A percentile compares a stretch with the other conserved stretches of the same genome.
Conservation (phyloP, 106 monocot species). For the Phalaenopsis aphrodite region DNA sequence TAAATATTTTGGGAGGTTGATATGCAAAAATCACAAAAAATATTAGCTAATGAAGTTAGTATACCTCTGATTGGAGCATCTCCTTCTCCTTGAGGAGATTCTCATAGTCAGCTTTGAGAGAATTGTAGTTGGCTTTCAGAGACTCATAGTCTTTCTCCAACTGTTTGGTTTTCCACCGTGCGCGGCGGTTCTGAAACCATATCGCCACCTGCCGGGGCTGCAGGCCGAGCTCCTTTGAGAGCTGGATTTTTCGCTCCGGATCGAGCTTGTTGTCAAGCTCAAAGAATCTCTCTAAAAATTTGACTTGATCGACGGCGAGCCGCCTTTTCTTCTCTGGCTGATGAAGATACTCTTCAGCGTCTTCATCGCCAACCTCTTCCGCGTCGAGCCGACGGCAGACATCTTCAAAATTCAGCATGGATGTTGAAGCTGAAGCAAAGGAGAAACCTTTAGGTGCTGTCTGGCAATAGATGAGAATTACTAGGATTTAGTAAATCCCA, state of each 20-base stretch:
- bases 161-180: constrained; percentile 71
- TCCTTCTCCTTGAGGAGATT: constrained; percentile 43
- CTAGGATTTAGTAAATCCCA: no score
- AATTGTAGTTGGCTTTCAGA: constrained; percentile 33
- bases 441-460: not conserved
- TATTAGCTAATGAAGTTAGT: no score
- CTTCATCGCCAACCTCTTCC: constrained; percentile 27
- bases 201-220: constrained; percentile 63
- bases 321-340: constrained; percentile 58
- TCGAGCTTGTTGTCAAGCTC: constrained; percentile 65
- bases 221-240: constrained; percentile 51
- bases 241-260: constrained; percentile 53
- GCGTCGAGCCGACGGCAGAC: constrained; percentile 10
- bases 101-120: constrained; percentile 41
- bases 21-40: no score
- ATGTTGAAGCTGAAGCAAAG: constrained; percentile 34
- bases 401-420: constrained; percentile 45
- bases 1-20: no score
- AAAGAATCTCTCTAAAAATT: constrained; percentile 55
- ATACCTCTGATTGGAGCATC: constrained; percentile 52
- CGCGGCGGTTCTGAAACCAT: constrained; percentile 78
- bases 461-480: no score
- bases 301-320: constrained; percentile 33
- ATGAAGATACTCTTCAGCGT: constrained; percentile 23
- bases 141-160: constrained; percentile 54